Base-by-base conservation (phyloP, 2,329 filamentous ascomycete genomes). In the Neopestalotiopsis sp. region DNA sequence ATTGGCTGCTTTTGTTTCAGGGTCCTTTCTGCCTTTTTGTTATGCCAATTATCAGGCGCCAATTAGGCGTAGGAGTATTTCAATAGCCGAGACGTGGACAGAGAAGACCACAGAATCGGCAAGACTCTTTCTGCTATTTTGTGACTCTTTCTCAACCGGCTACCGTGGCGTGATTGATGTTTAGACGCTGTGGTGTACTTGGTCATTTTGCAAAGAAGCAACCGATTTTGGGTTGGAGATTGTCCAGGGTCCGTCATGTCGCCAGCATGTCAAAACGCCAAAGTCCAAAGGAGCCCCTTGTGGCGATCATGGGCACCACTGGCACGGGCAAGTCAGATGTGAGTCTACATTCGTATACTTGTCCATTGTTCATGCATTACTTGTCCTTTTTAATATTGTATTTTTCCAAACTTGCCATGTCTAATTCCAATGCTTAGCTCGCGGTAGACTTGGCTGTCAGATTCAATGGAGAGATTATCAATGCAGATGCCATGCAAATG, bases 401-500 rank as follows among this genome's bases (percentile, higher is more conserved):
- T 28, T 28, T 28, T 28, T 28, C 24, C 24, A 4, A 3, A 0
- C 34, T 9, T 38, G 34, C 34, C 34, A 38, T 10, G 34, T 38
- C 34, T 75, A 32, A 57, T 32, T 4, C 66, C 66, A 34, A 57
- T 4, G 9, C 38, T 5, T 71, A 97, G 94, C 88, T 98, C 73
- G 96, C 96, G 9, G 92, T 99, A 56, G 94, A 97, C 71, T 83
- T 99, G 65, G 96, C 97, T 1, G 86, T 86, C 57, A 89, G 87
- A 28, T 95, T 94, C 81, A 91, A 96, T 79, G 96, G 97, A 77
- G 96, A 99, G 80, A 89, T 99, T 66, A 94, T 99, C 82, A 99
- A 99, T 78, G 94, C 94, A 61, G 96, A 99, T 84, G 96, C 96
- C 52, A 97, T 99, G 94, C 96, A 99, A 79, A 90, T 99, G 82